Conservation (phyloP, 257 asterid genomes). For the Echium plantagineum region DNA sequence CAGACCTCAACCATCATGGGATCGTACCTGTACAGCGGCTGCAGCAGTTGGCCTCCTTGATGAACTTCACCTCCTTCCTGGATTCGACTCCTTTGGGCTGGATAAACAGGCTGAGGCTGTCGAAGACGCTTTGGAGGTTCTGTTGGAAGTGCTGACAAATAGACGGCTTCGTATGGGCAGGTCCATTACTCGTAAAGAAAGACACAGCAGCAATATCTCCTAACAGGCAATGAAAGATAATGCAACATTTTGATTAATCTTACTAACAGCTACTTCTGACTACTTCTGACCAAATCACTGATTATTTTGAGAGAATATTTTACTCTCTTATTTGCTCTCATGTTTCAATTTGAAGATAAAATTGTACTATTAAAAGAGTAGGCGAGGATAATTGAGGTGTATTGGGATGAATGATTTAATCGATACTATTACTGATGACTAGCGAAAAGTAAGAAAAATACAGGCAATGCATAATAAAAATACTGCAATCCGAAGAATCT, state of each 20-base stretch:
- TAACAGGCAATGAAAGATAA: conserved; percentile 9
- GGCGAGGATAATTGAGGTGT: no score
- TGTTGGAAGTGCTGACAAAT: conserved; percentile 58
- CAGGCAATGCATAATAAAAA: no score
- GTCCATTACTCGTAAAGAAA: conserved; percentile 46
- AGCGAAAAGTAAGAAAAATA: no score
- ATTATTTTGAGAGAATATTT: no score
- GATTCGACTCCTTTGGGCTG: conserved; percentile 38
- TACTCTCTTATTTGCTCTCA: no score
- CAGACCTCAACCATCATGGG: conserved; percentile 98
- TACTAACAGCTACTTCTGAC: not conserved
- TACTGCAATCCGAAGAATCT: no score
- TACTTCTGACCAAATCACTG: not conserved
- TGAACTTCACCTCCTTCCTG: conserved; percentile 61
- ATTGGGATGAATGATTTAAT: no score
- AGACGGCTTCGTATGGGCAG: conserved; percentile 77
- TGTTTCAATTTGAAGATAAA: no score
- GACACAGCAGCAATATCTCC: conserved; percentile 40
- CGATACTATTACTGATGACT: no score
- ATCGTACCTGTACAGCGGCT: conserved; percentile 96
- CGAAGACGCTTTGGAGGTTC: conserved; percentile 44
- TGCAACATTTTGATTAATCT: not conserved
- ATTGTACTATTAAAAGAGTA: no score
- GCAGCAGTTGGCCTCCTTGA: conserved; percentile 77
- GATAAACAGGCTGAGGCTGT: conserved; percentile 56